These are phyloP conservation scores for Silybum marianum DNA, from an alignment of 129 eudicot genomes.

Conservation along the genomic window DNA sequence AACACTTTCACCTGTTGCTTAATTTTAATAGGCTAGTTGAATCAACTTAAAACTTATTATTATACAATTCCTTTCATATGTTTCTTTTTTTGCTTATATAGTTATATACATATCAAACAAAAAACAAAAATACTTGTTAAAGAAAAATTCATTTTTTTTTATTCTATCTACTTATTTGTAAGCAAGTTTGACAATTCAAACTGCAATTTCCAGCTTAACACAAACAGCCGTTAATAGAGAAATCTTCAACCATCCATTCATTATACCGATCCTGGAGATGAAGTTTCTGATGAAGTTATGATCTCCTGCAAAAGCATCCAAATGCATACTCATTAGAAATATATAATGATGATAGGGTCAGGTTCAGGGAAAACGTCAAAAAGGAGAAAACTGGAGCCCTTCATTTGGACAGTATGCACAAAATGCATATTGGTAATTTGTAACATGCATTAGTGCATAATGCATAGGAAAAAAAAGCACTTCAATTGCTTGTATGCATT, in stretches of 20 bases:
- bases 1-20: conserved; percentile 21
- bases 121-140: not conserved
- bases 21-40: conserved; percentile 24
- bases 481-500: no score
- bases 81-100: not conserved
- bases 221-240: not conserved
- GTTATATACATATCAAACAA: not conserved
- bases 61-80: not conserved
- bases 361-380: no score
- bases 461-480: no score
- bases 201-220: conserved; percentile 17
- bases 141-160: conserved; percentile 17
- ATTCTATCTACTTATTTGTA: conserved; percentile 25
- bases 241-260: not conserved
- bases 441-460: no score
- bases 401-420: no score
- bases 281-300: conserved; percentile 46
- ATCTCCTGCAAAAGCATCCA: conserved; percentile 58
- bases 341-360: not conserved
- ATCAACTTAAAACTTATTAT: conserved; percentile 6
- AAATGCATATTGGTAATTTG: no score
- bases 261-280: conserved; percentile 18
- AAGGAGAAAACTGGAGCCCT: no score
- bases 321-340: not conserved
- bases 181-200: conserved; percentile 13